Evolutionary conservation across 805 yeast genomes (phyloP), one percentile per base, ranked within the genome.

Genomic region (Candida tallmaniae): DNA sequence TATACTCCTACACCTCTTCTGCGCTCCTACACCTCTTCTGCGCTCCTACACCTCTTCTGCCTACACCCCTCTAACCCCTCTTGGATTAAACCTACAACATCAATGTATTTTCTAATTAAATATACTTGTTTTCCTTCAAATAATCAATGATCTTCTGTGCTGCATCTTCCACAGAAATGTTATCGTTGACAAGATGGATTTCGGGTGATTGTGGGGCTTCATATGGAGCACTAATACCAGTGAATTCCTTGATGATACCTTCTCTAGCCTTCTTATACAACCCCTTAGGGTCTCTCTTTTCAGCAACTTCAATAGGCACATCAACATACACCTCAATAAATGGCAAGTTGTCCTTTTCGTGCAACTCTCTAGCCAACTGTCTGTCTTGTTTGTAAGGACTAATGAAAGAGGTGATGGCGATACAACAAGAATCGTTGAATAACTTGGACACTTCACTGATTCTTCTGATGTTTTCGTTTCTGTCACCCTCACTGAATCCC

Each of bases 221-320:
- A 59, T 89, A 89, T 24, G 97, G 97, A 8, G 96, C 97, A 45
- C 88, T 80, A 38, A 89, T 83, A 38, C 97, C 97, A 11, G 97
- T 89, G 67, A 89, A 89, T 55, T 89, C 95, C 63, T 85, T 85
- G 59, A 89, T 89, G 41, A 83, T 67, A 23, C 97, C 97, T 53
- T 88, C 93, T 60, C 97, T 79, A 12, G 97, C 97, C 73, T 90
- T 90, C 65, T 88, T 88, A 70, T 90, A 90, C 47, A 90, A 69
- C 9, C 97, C 97, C 69, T 90, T 90, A 44, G 97, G 97, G 61
- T 90, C 97, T 67, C 97, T 85, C 61, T 86, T 75, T 70, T 90
- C 97, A 32, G 97, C 97, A 42, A 90, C 87, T 52, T 82, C 88
- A 33, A 90, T 71, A 23, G 97, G 97, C 29, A 88, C 97, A 58